These are phyloP conservation scores for Termitomyces titanicus DNA, from an alignment of 768 basidiomycete species.

Conservation along the genomic window DNA sequence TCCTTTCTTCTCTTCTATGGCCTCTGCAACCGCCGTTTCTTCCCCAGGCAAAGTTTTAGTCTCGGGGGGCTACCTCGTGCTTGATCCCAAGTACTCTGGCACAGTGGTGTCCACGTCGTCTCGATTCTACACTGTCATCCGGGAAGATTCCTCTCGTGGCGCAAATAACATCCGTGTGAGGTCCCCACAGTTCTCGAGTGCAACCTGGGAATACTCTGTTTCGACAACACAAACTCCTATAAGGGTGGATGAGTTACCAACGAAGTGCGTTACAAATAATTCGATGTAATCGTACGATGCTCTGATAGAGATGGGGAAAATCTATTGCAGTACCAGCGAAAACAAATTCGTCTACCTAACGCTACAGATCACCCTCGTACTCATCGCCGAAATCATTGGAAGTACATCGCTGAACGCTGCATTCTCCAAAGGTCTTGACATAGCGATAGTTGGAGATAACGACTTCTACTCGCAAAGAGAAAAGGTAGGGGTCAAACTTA, in stretches of 20 bases:
- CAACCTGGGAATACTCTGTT: conserved; percentile 72
- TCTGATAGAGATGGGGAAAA: conserved; percentile 9
- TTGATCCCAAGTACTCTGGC: conserved; percentile 83
- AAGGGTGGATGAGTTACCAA: conserved; percentile 27
- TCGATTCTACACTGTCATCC: conserved; percentile 85
- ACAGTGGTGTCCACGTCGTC: conserved; percentile 90
- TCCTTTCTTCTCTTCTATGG: conserved; percentile 29
- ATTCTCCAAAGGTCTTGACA: conserved; percentile 58
- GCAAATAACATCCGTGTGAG: conserved; percentile 60
- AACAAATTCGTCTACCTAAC: conserved; percentile 96
- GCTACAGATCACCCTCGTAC: conserved; percentile 68
- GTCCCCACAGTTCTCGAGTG: conserved; percentile 88
- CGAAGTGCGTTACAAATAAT: conserved; percentile 34
- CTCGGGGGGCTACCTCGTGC: conserved; percentile 95
- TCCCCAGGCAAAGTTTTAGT: conserved; percentile 94
- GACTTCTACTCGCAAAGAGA: conserved; percentile 96
- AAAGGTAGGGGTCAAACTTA: conserved; percentile 47
- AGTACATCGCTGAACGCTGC: conserved; percentile 33
- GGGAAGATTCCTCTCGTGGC: conserved; percentile 25
- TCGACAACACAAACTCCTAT: conserved; percentile 30
- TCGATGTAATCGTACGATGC: background rate
- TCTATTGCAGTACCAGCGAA: conserved; percentile 39
- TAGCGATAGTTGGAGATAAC: conserved; percentile 88
- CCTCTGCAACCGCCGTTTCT: conserved; percentile 68
- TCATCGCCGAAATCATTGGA: conserved; percentile 60